Base-by-base conservation (phyloP, 2,329 filamentous ascomycete species). In the Sodiomyces alkalinus region DNA sequence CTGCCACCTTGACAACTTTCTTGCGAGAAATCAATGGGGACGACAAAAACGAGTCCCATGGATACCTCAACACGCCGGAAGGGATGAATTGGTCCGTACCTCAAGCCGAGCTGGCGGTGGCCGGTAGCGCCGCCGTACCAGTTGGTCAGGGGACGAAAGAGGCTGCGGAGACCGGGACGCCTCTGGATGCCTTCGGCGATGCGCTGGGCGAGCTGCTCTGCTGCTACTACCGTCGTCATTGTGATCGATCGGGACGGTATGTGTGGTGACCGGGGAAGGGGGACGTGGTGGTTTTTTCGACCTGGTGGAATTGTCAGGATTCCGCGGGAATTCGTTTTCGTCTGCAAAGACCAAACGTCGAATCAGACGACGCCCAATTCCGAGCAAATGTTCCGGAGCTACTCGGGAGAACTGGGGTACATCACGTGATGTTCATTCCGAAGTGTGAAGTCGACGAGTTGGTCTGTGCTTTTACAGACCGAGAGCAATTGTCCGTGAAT, bases 61-160 rank as follows among this genome's bases (percentile, higher is more conserved):
- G 33, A 28, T n/a, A n/a, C n/a, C n/a, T n/a, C n/a, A n/a, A n/a
- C n/a, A n/a, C n/a, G n/a, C n/a, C n/a, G n/a, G n/a, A 22, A 25
- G 16, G 23, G 23, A 25, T 25, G 23, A 25, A 30, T n/a, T n/a
- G n/a, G 27, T 41, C 44, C 51, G 55, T 78, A 93, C 85, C 68
- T 80, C 60, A 94, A 68, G 49, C 87, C 87, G 49, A 94, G 68
- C 71, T 87, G 74, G 60, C 85, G 79, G 71, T 94, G 93, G 53
- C 87, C 87, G 46, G 86, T 70, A 46, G 83, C 79, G 53, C 87
- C 78, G 60, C 62, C 61, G 64, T 96, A 96, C 83, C 83, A 93
- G 49, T 74, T 70, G 57, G 86, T 72, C 41, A 93, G 52, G 41
- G 90, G 90, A 64, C 64, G 72, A 56, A 96, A 61, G 61, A 79